These are phyloP conservation scores for Asparagopsis taxiformis DNA, from an alignment of 31 red algal genomes.

Conservation along the genomic window DNA sequence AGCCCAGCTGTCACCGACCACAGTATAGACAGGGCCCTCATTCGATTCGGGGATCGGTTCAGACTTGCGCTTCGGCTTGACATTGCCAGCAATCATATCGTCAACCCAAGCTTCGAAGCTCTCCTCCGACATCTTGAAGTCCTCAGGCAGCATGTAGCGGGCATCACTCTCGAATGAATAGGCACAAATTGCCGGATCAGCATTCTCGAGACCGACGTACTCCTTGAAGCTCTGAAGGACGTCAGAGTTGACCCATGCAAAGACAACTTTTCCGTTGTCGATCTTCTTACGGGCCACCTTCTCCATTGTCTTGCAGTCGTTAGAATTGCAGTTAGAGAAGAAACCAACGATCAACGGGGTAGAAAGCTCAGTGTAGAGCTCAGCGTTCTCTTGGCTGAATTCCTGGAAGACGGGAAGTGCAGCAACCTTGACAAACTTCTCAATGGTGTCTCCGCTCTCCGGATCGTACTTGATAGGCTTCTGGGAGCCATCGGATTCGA, in stretches of 20 bases:
- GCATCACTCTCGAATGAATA: conserved; percentile 73
- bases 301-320: conserved; percentile 44
- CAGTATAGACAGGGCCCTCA: conserved; percentile 71
- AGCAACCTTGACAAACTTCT: conserved; percentile 60
- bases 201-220: conserved; percentile 70
- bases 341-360: conserved; percentile 70
- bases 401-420: conserved; percentile 74
- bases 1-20: conserved; percentile 87
- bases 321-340: conserved; percentile 44
- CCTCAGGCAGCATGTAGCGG: conserved; percentile 79
- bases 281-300: conserved; percentile 55
- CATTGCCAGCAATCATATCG: conserved; percentile 71
- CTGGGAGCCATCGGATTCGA: conserved; percentile 43
- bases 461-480: conserved; percentile 47
- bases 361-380: conserved; percentile 73
- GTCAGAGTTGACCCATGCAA: conserved; percentile 59
- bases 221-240: conserved; percentile 57
- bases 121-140: conserved; percentile 48
- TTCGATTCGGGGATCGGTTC: conserved; percentile 72
- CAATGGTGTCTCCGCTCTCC: conserved; percentile 7
- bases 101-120: conserved; percentile 62
- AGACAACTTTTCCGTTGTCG: conserved; percentile 57
- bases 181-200: conserved; percentile 56
- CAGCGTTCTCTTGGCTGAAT: conserved; percentile 81
- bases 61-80: conserved; percentile 70